Conservation (phyloP, 352 stramenopile species). For the Phytophthora sojae region DNA sequence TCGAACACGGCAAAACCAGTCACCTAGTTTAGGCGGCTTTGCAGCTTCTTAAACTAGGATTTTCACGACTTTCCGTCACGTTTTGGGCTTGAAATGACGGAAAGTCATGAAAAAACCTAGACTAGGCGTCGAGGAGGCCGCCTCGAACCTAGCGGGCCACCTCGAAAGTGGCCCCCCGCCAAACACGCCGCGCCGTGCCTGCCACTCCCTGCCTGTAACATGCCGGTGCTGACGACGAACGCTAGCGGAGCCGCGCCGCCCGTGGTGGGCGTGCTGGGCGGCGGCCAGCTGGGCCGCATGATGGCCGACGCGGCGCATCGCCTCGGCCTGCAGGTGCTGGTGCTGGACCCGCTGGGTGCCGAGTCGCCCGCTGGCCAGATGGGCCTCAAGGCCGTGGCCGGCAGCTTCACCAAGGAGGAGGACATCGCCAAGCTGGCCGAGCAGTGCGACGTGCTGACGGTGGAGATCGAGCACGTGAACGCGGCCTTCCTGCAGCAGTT, state of each 20-base stretch:
- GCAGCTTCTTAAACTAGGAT: too few relatives aligned
- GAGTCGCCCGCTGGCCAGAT: constrained; percentile 78
- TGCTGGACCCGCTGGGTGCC: constrained; percentile 93
- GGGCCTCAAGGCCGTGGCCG: constrained; percentile 73
- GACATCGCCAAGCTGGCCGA: constrained; percentile 77
- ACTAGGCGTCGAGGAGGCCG: too few relatives aligned
- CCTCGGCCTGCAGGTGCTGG: constrained; percentile 93
- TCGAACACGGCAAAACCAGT: too few relatives aligned
- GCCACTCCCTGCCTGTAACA: constrained; percentile 6
- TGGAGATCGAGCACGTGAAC: constrained; percentile 99
- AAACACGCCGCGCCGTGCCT: neutral
- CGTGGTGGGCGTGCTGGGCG: constrained; percentile 93
- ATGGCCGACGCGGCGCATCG: constrained; percentile 97
- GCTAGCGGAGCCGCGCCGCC: constrained; percentile 49
- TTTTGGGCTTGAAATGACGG: too few relatives aligned
- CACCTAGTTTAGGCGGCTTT: too few relatives aligned
- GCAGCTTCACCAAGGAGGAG: constrained; percentile 76
- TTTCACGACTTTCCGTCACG: too few relatives aligned
- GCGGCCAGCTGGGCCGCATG: constrained; percentile 98
- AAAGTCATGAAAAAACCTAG: too few relatives aligned
- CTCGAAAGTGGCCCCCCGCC: too few relatives aligned
- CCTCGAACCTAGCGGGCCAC: too few relatives aligned
- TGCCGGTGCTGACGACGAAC: constrained; percentile 62
- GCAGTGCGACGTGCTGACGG: constrained; percentile 94
- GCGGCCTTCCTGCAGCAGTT: constrained; percentile 91